phyloP scores from a whole-genome alignment of 208 protist genomes.

The Wallacemonas sp. region DNA sequence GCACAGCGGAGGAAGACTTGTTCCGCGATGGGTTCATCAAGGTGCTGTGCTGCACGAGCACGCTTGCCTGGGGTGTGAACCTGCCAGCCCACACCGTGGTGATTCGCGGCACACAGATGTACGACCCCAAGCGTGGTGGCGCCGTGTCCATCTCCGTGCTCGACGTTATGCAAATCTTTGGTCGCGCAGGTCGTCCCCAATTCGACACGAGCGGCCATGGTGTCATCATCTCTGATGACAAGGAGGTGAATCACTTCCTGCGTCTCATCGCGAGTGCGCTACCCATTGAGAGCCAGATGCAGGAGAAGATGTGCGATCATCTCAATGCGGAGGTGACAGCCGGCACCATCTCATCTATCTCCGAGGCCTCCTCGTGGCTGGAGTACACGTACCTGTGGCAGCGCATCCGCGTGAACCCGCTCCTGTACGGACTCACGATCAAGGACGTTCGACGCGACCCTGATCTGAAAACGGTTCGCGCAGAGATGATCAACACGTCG shows the following conservation, averaged over 20 bases:
- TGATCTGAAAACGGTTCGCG: conserved; percentile 82
- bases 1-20: conserved; percentile 94
- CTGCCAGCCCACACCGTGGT: conserved; percentile 99
- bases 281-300: conserved; percentile 97
- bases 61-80: conserved; percentile 99
- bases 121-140: conserved; percentile 94
- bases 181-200: conserved; percentile 98
- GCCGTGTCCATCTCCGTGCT: conserved; percentile 98
- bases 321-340: conserved; percentile 98
- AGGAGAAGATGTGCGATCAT: conserved; percentile 94
- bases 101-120: conserved; percentile 97
- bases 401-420: conserved; percentile 96
- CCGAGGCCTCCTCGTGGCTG: conserved; percentile 96
- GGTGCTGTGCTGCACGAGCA: conserved; percentile 98
- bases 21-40: conserved; percentile 94
- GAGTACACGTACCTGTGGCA: conserved; percentile 99
- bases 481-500: conserved; percentile 95
- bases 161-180: conserved; percentile 99
- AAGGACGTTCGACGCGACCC: conserved; percentile 93
- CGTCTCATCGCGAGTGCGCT: conserved; percentile 92
- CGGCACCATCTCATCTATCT: conserved; percentile 96
- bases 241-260: conserved; percentile 96
- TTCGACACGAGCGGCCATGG: conserved; percentile 97
- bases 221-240: conserved; percentile 97
- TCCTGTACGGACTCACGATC: conserved; percentile 95